Evolutionary conservation across 345 rosid genomes (phyloP), one percentile per base, ranked within the genome.

Genomic region (Heritiera fomes): DNA sequence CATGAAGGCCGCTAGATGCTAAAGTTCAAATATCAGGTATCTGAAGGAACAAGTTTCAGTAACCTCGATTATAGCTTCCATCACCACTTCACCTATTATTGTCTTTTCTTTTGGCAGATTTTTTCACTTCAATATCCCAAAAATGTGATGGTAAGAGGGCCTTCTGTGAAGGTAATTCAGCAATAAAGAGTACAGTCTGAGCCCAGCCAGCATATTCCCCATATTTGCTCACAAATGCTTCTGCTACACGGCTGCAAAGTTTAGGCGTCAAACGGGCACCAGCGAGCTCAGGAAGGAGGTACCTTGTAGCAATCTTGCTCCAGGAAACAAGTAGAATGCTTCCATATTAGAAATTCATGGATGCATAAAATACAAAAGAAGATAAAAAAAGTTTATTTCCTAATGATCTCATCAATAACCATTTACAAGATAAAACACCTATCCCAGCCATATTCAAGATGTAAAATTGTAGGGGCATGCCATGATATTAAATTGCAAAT

Each of bases 151-250:
- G 93, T 80, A 95, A 69, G 69, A 89, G 85, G 56, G 91, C 84
- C 75, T 90, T 93, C 45, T 95, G 99, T 62, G 98, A 78, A 75
- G 99, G 97, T 82, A 95, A 82, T 73, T 95, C 98, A 1, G 98
- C 96, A 62, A 93, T 86, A 85, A 95, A 95, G 66, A 95, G 94
- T 75, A 92, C 80, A 70, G 97, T 95, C 79, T 95, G 98, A 66
- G 99, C 99, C 97, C 98, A 93, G 76, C 97, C 99, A 73, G 99
- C 98, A 88, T 92, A 91, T 75, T 88, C 90, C 15, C 97, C 98
- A 78, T 95, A 95, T 80, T 89, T 95, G 80, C 83, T 85, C 83
- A 92, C 98, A 86, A 93, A 95, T n/a, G 98, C 98, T 84, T 92
- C 97, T 23, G 97, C 92, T 65, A 95, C 99, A 79, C 85, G 84